Base-by-base conservation (phyloP, 257 asterid genomes). In the Ligustrum vulgare region DNA sequence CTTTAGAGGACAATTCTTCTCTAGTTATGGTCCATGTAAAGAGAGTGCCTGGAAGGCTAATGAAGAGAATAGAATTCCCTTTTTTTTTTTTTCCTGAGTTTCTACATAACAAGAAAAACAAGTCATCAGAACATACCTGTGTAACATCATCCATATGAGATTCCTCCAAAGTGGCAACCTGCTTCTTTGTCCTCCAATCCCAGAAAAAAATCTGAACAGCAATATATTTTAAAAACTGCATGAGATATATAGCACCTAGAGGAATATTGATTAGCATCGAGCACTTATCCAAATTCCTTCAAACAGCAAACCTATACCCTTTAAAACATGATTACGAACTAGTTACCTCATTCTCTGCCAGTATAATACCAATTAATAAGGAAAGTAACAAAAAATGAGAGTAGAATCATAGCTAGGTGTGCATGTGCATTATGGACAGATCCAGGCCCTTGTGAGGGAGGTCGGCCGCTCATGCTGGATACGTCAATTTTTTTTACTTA, bases 101-200 rank as follows among this genome's bases (percentile, higher is more conserved):
- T 68, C 56, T 8, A 68, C 43, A 15, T 37, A 65, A 76, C 69
- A 18, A 18, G 35, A 68, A 36, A 36, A 71, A 69, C 37, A 4
- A 58, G 23, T 70, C 70, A 69, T 25, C 73, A 58, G 33, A 69
- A 80, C 63, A 75, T 76, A 95, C 99, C 96, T 93, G 99, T 80
- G 98, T 91, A 56, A 95, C 94, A 84, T 95, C 99, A 33, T 93
- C 99, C 80, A 80, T 90, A 80, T 95, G 99, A 67, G 91, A 89
- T 73, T 92, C 99, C 77, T 92, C 98, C 89, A 93, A 82, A 83
- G 96, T 72, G 6, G 98, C 98, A 43, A 71, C 83, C 87, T 85
- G 93, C 78, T 83, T 85, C 87, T 76, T 86, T 75, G 90, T 93
- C 79, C 98, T 92, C 91, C 96, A 91, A 79, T 95, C 98, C 99